phyloP scores from a whole-genome alignment of 2,329 filamentous ascomycete genomes.

The Aspergillus spinulosporus region DNA sequence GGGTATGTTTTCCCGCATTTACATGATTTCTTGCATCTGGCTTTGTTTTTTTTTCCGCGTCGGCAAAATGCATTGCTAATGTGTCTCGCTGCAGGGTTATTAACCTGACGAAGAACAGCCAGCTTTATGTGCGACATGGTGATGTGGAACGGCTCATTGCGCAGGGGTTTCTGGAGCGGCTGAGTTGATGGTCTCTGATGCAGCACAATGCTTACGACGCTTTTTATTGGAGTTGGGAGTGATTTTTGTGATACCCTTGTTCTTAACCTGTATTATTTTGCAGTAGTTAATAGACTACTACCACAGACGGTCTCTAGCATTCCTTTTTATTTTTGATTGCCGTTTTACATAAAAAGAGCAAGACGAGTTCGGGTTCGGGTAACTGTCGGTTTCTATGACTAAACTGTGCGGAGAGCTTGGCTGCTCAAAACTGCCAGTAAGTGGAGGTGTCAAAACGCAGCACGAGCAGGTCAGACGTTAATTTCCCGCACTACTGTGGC shows the following conservation, averaged over 20 bases:
- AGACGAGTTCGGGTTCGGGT: not conserved
- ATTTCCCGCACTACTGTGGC: not conserved
- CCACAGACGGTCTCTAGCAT: not conserved
- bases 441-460: not conserved
- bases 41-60: not conserved
- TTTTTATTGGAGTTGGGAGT: not conserved
- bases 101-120: conserved; percentile 94
- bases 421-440: not conserved
- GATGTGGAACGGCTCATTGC: conserved; percentile 93
- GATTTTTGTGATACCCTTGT: conserved; percentile 18
- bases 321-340: not conserved
- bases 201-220: not conserved
- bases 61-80: not conserved
- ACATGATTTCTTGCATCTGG: not conserved
- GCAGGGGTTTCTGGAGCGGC: conserved; percentile 89
- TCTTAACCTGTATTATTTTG: not conserved
- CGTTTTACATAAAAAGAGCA: not conserved
- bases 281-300: not conserved
- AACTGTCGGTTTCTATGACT: not conserved
- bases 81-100: conserved; percentile 66
- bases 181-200: conserved; percentile 60
- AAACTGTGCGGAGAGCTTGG: not conserved
- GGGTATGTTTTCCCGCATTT: conserved; percentile 61
- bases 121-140: conserved; percentile 93
- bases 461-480: not conserved